These are phyloP conservation scores for Pseudonectria foliicola DNA, from an alignment of 2,329 filamentous ascomycete genomes.

Conservation along the genomic window DNA sequence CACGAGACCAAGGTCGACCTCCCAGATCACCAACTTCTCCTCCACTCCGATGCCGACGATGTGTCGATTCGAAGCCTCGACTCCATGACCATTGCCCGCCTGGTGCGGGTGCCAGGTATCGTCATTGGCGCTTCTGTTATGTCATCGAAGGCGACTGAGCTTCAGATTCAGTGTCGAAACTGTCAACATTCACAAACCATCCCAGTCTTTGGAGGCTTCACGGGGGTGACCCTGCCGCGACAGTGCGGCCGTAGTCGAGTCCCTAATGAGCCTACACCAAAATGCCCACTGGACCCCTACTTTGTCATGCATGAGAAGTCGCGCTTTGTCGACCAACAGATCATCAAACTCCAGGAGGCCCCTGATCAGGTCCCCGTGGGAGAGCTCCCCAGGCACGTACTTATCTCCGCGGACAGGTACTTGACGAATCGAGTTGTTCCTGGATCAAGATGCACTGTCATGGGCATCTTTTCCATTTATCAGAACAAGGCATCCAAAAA, in stretches of 20 bases:
- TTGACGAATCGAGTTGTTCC: slow-evolving; percentile 93
- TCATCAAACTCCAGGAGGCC: slow-evolving; percentile 95
- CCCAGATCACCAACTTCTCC: slow-evolving; percentile 87
- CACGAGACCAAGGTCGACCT: slow-evolving; percentile 59
- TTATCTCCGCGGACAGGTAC: slow-evolving; percentile 94
- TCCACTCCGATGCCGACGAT: slow-evolving; percentile 85
- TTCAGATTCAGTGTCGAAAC: slow-evolving; percentile 82
- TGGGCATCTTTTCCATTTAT: slow-evolving; percentile 97
- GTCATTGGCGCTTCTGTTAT: slow-evolving; percentile 96
- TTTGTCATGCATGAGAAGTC: slow-evolving; percentile 93
- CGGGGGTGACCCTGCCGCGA: slow-evolving; percentile 77
- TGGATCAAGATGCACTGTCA: slow-evolving; percentile 87
- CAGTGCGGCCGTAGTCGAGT: slow-evolving; percentile 60
- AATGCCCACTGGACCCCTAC: slow-evolving; percentile 90
- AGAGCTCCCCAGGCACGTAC: slow-evolving; percentile 87
- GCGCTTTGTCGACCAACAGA: slow-evolving; percentile 93
- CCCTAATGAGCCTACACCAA: slow-evolving; percentile 59
- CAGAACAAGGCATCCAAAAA: slow-evolving; percentile 84
- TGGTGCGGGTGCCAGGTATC: slow-evolving; percentile 96
- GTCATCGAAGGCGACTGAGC: slow-evolving; percentile 85
- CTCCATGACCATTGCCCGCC: slow-evolving; percentile 82
- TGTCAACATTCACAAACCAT: slow-evolving; percentile 69
- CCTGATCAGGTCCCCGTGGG: slow-evolving; percentile 96
- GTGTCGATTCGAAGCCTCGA: slow-evolving; percentile 92
- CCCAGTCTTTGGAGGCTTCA: slow-evolving; percentile 75